Percentiles rank a stretch among this genome's conserved stretches.
phyloP scores from a whole-genome alignment of 371 early-diverging fungal species.

The Zychaea mexicana region DNA sequence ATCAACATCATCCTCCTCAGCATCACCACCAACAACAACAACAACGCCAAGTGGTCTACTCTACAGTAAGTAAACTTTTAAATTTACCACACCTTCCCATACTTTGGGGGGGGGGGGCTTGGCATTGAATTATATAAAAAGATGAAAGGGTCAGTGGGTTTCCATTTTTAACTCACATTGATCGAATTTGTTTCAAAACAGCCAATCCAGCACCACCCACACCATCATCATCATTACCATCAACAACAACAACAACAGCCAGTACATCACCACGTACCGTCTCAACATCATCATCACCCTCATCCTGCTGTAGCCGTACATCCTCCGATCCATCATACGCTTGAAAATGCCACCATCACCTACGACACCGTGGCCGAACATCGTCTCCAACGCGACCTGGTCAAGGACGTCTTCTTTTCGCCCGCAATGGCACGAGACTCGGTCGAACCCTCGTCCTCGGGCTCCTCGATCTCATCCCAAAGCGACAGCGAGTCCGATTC shows the following conservation, averaged over 20 bases:
- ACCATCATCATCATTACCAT: slow-evolving; percentile 4
- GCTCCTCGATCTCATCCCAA: slow-evolving; percentile 19
- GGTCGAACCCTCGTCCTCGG: slow-evolving; percentile 6
- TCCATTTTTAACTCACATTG: not conserved
- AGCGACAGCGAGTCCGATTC: slow-evolving; percentile 30
- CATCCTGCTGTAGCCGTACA: slow-evolving; percentile 2
- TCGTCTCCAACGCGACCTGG: slow-evolving; percentile 36
- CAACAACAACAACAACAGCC: not conserved
- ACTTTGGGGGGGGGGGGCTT: no score
- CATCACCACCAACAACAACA: no score
- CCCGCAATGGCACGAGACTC: slow-evolving; percentile 32
- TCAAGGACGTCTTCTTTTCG: slow-evolving; percentile 52
- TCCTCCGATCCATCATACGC: slow-evolving; percentile 47
- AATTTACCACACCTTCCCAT: not conserved
- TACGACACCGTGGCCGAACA: slow-evolving; percentile 36
- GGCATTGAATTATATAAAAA: not conserved
- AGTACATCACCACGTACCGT: not conserved
- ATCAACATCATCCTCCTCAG: not conserved
- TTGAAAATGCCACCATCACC: slow-evolving; percentile 53
- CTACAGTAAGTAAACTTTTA: not conserved
- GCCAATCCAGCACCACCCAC: not conserved
- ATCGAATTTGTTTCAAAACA: not conserved
- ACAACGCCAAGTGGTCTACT: not conserved
- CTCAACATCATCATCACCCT: slow-evolving; percentile 2
- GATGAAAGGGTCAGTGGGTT: not conserved